phyloP scores from a whole-genome alignment of 192 early-diverging fungal species.

The Coemansia sp. region DNA sequence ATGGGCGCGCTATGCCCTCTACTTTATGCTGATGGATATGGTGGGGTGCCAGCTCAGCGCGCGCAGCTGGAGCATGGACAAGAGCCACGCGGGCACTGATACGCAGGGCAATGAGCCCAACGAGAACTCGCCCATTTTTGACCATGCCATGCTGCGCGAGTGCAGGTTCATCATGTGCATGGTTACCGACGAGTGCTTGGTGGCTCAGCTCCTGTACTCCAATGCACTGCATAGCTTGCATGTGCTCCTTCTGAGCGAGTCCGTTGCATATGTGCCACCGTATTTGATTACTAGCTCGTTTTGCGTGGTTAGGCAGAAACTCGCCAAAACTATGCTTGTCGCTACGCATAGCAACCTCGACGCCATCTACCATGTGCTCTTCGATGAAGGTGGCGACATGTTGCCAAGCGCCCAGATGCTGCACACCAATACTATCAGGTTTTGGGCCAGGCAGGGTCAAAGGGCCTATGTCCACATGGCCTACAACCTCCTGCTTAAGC shows the following conservation, averaged over 20 bases:
- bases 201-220: slow-evolving; percentile 18
- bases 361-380: slow-evolving; percentile 11
- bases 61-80: slow-evolving; percentile 4
- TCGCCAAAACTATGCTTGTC: slow-evolving; percentile 5
- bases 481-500: slow-evolving; percentile 14
- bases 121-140: neutral
- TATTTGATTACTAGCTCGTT: slow-evolving; percentile 26
- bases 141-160: neutral
- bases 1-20: slow-evolving; percentile 25
- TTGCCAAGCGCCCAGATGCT: neutral
- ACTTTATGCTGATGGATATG: slow-evolving; percentile 19
- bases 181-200: slow-evolving; percentile 29
- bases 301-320: neutral
- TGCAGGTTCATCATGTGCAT: slow-evolving; percentile 1
- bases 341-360: slow-evolving; percentile 8
- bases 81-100: neutral
- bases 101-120: neutral
- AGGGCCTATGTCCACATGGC: neutral
- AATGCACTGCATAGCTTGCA: slow-evolving; percentile 28
- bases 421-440: neutral
- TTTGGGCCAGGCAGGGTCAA: neutral
- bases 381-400: neutral
- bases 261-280: slow-evolving; percentile 20
- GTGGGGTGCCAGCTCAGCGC: slow-evolving; percentile 8
- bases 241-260: slow-evolving; percentile 10